Conservation (phyloP, 192 early-diverging fungal genomes). For the Chytriomyces sp. region DNA sequence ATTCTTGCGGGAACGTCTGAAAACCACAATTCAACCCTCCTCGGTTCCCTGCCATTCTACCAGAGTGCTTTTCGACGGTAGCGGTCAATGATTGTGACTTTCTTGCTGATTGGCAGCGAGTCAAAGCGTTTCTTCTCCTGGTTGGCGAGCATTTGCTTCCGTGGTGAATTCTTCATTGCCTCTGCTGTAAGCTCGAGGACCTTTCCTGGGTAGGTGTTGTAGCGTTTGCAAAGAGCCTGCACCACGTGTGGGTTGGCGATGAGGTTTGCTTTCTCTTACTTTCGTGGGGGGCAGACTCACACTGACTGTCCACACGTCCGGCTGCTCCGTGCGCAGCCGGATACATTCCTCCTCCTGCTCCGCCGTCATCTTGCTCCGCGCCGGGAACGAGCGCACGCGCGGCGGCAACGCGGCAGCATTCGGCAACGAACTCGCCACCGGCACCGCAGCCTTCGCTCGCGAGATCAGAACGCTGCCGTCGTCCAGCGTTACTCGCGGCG, state of each 20-base stretch:
- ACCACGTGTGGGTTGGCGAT: not conserved
- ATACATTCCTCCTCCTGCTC: slow-evolving; percentile 36
- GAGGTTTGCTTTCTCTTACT: not conserved
- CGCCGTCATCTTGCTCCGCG: slow-evolving; percentile 16
- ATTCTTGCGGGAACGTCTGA: no score
- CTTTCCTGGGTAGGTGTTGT: slow-evolving; percentile 26
- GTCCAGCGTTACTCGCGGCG: slow-evolving; percentile 43
- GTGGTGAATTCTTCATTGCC: not conserved
- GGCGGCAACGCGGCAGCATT: slow-evolving; percentile 26
- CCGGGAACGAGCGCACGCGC: slow-evolving; percentile 23
- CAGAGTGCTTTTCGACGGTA: slow-evolving; percentile 52
- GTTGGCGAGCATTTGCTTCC: slow-evolving; percentile 32
- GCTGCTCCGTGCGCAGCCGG: slow-evolving; percentile 31
- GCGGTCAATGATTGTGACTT: slow-evolving; percentile 47
- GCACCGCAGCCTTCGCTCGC: slow-evolving; percentile 5
- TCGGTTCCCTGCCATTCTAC: no score
- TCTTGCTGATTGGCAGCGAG: slow-evolving; percentile 38
- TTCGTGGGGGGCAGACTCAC: not conserved
- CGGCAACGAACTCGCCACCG: not conserved
- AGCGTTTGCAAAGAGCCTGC: slow-evolving; percentile 18
- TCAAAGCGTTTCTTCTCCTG: slow-evolving; percentile 39
- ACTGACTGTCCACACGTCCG: slow-evolving; percentile 40
- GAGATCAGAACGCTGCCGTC: slow-evolving; percentile 49
- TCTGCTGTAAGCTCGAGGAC: slow-evolving; percentile 18
- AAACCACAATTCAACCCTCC: no score